Evolutionary conservation across 208 protist species (phyloP).

Genomic region (Trypanosomatidae sp.): DNA sequence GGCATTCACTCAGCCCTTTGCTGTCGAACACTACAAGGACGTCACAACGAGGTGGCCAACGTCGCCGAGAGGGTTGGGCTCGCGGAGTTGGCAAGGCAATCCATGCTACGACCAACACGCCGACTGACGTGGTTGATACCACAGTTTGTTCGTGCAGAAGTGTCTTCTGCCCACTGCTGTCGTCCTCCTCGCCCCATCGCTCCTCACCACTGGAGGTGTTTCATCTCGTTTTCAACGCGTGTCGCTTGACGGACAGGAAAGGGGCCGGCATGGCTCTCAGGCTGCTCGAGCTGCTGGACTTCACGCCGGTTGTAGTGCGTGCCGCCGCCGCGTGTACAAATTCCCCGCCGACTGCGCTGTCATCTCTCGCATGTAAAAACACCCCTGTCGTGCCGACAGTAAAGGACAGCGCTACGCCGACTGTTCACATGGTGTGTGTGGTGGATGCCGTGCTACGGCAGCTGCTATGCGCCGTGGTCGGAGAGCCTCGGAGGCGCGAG

Average conservation of each 20-base stretch:
- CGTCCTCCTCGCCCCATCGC: background rate
- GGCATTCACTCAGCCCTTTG: background rate
- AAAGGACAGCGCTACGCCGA: background rate
- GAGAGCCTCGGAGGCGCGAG: slow-evolving; percentile 34
- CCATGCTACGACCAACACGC: background rate
- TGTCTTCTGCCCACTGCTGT: background rate
- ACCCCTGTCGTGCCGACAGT: background rate
- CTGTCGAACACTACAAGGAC: background rate
- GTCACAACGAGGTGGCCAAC: background rate
- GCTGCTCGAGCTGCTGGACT: slow-evolving; percentile 43
- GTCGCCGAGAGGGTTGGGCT: background rate
- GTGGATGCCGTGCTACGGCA: slow-evolving; percentile 25
- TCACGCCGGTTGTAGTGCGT: slow-evolving; percentile 32
- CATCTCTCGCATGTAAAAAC: background rate
- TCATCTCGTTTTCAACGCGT: background rate
- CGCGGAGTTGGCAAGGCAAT: background rate
- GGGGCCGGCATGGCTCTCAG: slow-evolving; percentile 5
- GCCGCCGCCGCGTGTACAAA: slow-evolving; percentile 1
- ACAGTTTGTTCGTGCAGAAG: background rate
- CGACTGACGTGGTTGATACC: background rate
- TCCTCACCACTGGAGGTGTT: slow-evolving; percentile 1
- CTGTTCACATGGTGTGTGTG: slow-evolving; percentile 28
- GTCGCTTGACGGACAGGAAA: background rate
- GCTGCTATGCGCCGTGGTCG: slow-evolving; percentile 47
- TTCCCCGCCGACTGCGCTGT: background rate